Base-by-base conservation (phyloP, 2,329 filamentous ascomycete species). In the Colletotrichum sp. region DNA sequence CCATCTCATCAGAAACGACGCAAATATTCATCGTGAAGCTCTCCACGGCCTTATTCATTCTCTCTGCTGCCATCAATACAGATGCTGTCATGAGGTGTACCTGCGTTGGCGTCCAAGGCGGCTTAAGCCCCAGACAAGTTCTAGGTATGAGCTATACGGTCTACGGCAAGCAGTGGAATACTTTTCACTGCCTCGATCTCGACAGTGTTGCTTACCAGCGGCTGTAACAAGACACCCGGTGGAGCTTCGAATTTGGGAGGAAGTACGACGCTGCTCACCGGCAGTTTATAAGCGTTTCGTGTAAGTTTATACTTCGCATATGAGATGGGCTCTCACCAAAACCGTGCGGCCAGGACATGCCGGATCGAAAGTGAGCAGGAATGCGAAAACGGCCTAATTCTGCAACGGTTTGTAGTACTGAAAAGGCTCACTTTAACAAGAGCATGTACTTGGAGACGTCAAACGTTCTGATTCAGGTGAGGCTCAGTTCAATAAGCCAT, bases 151-250 rank as follows among this genome's bases (percentile, higher is more conserved):
- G 39, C 18, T 44, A 18, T 5, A 18, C 39, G 18, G 18, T 0
- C 1, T 44, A n/a, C 39, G 1, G 39, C 18, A 44, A 44, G 39
- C 39, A 12, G 8, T n/a, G 0, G 39, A 6, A n/a, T 10, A 3
- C 9, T n/a, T 44, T 44, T 10, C 18, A 12, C 39, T n/a, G 39
- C 18, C 10, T 21, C 44, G 44, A 21, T 7, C n/a, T 49, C n/a
- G n/a, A 21, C 3, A 21, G 6, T 49, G 18, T 4, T 49, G 9
- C 4, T 49, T 21, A 13, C 18, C 44, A 49, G 18, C 44, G n/a
- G 18, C 44, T 49, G n/a, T 12, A 21, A 21, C 1, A 4, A 49
- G 44, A 7, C 10, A 0, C 9, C n/a, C 0, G n/a, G 18, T 21
- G 6, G 44, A 49, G 10, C 44, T 49, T 49, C 9, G 2, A 12